phyloP scores from a whole-genome alignment of 768 basidiomycete species.

The Jaapia argillacea region DNA sequence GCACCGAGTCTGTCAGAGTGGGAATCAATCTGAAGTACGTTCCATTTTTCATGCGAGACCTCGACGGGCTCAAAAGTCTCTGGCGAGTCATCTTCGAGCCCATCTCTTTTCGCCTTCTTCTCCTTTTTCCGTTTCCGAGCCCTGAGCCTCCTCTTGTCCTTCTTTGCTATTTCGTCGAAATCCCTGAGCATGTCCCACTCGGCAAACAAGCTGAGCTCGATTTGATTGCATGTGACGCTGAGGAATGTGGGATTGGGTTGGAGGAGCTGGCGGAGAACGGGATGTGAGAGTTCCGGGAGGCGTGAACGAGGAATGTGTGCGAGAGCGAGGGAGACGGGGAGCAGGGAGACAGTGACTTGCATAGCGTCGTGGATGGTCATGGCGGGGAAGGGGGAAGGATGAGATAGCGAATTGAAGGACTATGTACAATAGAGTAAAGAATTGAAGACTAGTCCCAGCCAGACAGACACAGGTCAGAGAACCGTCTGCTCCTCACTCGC shows the following conservation, averaged over 20 bases:
- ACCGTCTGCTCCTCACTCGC: too few relatives aligned
- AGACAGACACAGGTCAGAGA: too few relatives aligned
- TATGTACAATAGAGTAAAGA: not conserved
- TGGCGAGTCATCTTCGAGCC: constrained; percentile 4
- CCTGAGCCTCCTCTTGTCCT: constrained; percentile 39
- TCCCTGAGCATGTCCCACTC: constrained; percentile 45
- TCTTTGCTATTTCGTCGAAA: constrained; percentile 51
- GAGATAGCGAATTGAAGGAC: not conserved
- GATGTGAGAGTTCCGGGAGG: constrained; percentile 44
- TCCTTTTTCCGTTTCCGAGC: constrained; percentile 26
- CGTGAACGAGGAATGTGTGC: constrained; percentile 69
- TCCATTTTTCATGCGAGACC: constrained; percentile 67
- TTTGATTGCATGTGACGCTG: constrained; percentile 69
- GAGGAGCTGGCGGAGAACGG: constrained; percentile 60
- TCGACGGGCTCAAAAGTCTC: constrained; percentile 42
- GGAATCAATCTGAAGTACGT: constrained; percentile 73
- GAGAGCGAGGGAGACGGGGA: constrained; percentile 62
- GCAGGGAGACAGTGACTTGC: constrained; percentile 52
- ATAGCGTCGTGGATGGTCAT: constrained; percentile 15
- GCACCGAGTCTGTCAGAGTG: constrained; percentile 62
- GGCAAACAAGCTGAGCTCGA: constrained; percentile 70
- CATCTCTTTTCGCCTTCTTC: constrained; percentile 11
- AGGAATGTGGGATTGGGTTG: constrained; percentile 58
- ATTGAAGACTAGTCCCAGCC: too few relatives aligned
- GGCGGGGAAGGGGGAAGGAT: constrained; percentile 7